Conservation (phyloP, 225 moss, liverwort and hornwort species). For the Asterella californica region DNA sequence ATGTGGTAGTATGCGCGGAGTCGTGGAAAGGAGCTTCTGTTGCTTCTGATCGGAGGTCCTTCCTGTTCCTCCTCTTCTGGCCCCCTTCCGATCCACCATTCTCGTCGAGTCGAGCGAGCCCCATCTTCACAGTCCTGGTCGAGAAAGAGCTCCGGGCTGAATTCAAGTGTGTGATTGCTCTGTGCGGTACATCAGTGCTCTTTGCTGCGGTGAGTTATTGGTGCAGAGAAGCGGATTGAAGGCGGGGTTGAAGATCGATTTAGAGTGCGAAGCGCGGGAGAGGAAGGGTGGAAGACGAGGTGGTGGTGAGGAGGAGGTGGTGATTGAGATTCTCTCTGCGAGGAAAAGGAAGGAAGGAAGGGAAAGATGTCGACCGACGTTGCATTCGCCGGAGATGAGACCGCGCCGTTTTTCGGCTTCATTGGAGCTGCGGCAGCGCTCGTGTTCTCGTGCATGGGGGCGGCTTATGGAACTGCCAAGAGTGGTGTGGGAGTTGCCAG, state of each 20-base stretch:
- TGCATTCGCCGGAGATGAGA: constrained; percentile 62
- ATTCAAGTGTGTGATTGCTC: background rate
- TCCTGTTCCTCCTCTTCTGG: background rate
- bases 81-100: background rate
- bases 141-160: background rate
- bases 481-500: constrained; percentile 64
- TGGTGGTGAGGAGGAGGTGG: background rate
- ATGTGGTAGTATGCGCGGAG: constrained; percentile 4
- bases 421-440: constrained; percentile 76
- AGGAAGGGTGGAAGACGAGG: too few species aligned
- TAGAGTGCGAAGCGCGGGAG: background rate
- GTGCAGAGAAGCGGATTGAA: background rate
- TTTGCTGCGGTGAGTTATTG: background rate
- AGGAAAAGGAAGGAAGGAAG: background rate
- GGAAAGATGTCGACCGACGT: constrained; percentile 44
- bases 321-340: background rate
- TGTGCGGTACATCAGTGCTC: background rate
- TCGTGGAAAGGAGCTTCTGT: background rate
- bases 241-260: background rate
- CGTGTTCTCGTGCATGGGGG: constrained; percentile 76
- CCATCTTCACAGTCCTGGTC: background rate
- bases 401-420: constrained; percentile 82
- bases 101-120: background rate
- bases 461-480: constrained; percentile 67
- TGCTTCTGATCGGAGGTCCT: background rate